These are phyloP conservation scores for Pterocarpus santalinus DNA, from an alignment of 306 rosid species.

Conservation along the genomic window DNA sequence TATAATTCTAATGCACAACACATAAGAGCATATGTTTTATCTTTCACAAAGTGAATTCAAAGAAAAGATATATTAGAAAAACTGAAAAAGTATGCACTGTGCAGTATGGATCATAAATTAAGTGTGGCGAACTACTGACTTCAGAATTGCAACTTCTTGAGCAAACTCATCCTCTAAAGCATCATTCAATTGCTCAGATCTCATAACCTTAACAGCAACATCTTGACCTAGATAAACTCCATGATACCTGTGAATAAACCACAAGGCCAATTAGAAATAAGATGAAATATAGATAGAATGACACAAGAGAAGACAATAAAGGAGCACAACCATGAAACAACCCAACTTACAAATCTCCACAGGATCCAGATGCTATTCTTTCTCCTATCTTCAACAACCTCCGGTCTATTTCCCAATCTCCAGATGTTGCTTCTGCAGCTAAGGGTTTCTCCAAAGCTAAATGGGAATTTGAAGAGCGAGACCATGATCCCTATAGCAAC, in stretches of 20 bases:
- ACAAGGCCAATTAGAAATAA: slow-evolving; percentile 35
- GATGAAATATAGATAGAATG: slow-evolving; percentile 11
- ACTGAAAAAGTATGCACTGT: slow-evolving; percentile 4
- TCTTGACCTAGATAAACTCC: slow-evolving; percentile 92
- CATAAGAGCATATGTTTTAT: not conserved
- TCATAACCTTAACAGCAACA: slow-evolving; percentile 95
- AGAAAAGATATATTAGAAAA: slow-evolving; percentile 29
- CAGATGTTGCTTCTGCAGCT: slow-evolving; percentile 62
- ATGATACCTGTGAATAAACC: slow-evolving; percentile 64
- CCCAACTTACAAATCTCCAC: slow-evolving; percentile 92
- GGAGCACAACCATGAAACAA: slow-evolving; percentile 32
- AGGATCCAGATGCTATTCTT: slow-evolving; percentile 94
- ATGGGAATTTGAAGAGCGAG: slow-evolving; percentile 76
- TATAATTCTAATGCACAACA: not conserved
- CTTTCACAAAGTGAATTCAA: slow-evolving; percentile 27
- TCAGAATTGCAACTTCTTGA: slow-evolving; percentile 93
- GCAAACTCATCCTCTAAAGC: slow-evolving; percentile 92
- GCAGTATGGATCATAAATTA: slow-evolving; percentile 25
- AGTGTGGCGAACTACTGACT: slow-evolving; percentile 56
- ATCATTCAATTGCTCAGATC: slow-evolving; percentile 84
- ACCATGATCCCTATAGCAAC: slow-evolving; percentile 89
- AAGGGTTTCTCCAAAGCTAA: slow-evolving; percentile 67
- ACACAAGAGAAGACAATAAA: not conserved
- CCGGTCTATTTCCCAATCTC: slow-evolving; percentile 96
- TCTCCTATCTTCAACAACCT: slow-evolving; percentile 88